Evolutionary conservation across 2,329 filamentous ascomycete genomes (phyloP).

Genomic region (Aureobasidium sp.): DNA sequence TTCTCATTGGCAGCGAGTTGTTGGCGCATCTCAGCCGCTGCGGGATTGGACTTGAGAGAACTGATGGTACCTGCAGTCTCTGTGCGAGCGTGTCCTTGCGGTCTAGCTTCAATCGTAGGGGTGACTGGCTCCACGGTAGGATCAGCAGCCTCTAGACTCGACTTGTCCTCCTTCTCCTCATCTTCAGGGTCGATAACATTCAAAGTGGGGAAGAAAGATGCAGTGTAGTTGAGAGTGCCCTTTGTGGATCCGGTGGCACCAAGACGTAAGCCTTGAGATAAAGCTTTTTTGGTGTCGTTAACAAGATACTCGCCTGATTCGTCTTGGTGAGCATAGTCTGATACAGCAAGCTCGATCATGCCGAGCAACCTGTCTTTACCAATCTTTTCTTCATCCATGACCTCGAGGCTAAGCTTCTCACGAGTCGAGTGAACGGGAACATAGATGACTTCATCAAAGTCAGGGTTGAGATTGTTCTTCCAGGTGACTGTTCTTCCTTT

Average conservation of each 20-base stretch:
- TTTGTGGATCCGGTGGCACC: slow-evolving; percentile 79
- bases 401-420: slow-evolving; percentile 88
- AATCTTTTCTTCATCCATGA: slow-evolving; percentile 96
- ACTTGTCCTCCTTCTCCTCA: slow-evolving; percentile 60
- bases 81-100: slow-evolving; percentile 26
- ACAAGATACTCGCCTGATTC: slow-evolving; percentile 84
- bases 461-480: slow-evolving; percentile 94
- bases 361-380: slow-evolving; percentile 93
- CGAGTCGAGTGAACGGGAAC: slow-evolving; percentile 87
- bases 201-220: slow-evolving; percentile 90
- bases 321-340: slow-evolving; percentile 82
- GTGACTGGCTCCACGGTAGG: slow-evolving; percentile 27
- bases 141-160: slow-evolving; percentile 21
- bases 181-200: slow-evolving; percentile 92
- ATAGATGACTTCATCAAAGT: slow-evolving; percentile 97
- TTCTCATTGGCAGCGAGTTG: slow-evolving; percentile 53
- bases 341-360: slow-evolving; percentile 77
- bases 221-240: slow-evolving; percentile 83
- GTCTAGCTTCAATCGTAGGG: slow-evolving; percentile 25
- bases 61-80: slow-evolving; percentile 45
- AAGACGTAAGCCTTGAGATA: slow-evolving; percentile 75
- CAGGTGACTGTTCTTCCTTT: slow-evolving; percentile 96
- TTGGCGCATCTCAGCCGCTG: slow-evolving; percentile 44
- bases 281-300: slow-evolving; percentile 77
- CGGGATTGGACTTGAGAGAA: slow-evolving; percentile 38